Percentiles rank a stretch among this genome's conserved stretches.
Conservation (phyloP, 2,329 filamentous ascomycete species). For the Coniochaeta hoffmannii region DNA sequence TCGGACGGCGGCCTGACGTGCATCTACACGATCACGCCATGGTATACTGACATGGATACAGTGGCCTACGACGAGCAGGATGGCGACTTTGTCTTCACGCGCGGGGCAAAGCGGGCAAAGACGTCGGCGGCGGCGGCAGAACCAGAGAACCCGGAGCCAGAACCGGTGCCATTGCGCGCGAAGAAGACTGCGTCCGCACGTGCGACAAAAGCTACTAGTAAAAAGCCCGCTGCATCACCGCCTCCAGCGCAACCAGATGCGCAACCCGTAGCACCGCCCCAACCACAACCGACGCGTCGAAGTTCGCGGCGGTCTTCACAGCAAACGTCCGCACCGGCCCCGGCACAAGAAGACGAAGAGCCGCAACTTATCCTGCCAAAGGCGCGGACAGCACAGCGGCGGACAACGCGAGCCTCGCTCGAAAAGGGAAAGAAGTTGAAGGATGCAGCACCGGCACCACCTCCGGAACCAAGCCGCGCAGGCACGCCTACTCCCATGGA, state of each 20-base stretch:
- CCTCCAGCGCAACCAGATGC: slow-evolving; percentile 9
- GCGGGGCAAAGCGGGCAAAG: slow-evolving; percentile 59
- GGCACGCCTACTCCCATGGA: slow-evolving; percentile 16
- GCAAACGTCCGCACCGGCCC: slow-evolving; percentile 23
- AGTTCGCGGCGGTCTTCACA: slow-evolving; percentile 32
- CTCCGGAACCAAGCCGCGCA: background rate
- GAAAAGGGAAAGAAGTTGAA: slow-evolving; percentile 26
- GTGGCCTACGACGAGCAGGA: slow-evolving; percentile 62
- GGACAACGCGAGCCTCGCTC: slow-evolving; percentile 35
- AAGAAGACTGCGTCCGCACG: slow-evolving; percentile 24
- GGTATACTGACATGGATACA: background rate
- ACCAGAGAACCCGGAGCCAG: slow-evolving; percentile 28
- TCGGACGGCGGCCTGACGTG: no score
- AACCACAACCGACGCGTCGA: slow-evolving; percentile 11
- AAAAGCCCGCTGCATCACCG: slow-evolving; percentile 19
- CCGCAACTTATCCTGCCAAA: slow-evolving; percentile 26
- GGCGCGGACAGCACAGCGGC: slow-evolving; percentile 31
- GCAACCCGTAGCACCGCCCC: slow-evolving; percentile 7
- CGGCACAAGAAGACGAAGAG: slow-evolving; percentile 25
- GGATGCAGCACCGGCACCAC: slow-evolving; percentile 2
- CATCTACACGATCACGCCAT: background rate
- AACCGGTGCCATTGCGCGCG: slow-evolving; percentile 28
- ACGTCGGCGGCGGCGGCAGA: slow-evolving; percentile 35
- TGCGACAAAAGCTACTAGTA: slow-evolving; percentile 19
- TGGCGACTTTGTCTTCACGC: slow-evolving; percentile 70